phyloP scores from a whole-genome alignment of 768 basidiomycete species.

The Hygrocybe punicea region DNA sequence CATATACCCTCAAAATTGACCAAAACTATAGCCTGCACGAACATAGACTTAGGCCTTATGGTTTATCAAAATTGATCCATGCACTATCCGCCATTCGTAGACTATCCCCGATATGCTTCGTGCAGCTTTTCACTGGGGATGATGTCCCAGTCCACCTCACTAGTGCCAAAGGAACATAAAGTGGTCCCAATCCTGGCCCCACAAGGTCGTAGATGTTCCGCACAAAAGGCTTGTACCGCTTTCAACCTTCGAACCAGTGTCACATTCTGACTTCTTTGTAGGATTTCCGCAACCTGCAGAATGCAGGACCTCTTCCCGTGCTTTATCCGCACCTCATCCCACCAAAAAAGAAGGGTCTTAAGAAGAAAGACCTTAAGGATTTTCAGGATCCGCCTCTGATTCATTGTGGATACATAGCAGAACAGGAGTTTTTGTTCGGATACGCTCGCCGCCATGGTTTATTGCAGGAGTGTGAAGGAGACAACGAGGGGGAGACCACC shows the following conservation, averaged over 20 bases:
- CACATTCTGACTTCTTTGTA: background rate
- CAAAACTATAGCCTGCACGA: no score
- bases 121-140: background rate
- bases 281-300: conserved; percentile 4
- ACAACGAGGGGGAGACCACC: background rate
- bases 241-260: background rate
- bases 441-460: background rate
- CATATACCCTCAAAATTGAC: no score
- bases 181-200: conserved; percentile 1
- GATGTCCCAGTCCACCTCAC: background rate
- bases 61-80: no score
- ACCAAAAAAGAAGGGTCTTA: background rate
- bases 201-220: background rate
- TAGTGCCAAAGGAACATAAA: background rate
- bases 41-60: no score
- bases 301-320: background rate
- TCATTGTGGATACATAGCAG: conserved; percentile 2
- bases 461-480: background rate
- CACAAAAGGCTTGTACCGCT: background rate
- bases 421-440: background rate
- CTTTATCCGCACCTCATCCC: conserved; percentile 3
- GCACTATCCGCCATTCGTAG: no score
- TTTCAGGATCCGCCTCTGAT: background rate
- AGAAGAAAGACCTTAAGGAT: background rate
- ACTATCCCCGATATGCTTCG: no score